Evolutionary conservation across 2,329 filamentous ascomycete species (phyloP).

Genomic region (Davidsoniella virescens): DNA sequence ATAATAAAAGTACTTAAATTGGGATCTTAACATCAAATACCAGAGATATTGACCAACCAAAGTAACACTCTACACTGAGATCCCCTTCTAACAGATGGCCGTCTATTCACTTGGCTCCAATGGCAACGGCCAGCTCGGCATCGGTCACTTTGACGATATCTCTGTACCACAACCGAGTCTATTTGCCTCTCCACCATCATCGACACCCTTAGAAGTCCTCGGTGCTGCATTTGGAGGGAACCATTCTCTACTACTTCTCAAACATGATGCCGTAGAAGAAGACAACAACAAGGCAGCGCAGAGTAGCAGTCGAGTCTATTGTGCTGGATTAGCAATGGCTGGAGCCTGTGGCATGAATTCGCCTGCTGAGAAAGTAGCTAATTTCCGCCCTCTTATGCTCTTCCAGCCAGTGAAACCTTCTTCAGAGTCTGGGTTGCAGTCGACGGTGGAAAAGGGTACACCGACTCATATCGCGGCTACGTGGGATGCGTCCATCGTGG

Average conservation of each 20-base stretch:
- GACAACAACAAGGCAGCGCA: conserved; percentile 35
- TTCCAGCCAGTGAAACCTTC: conserved; percentile 1
- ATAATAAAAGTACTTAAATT: too few species aligned
- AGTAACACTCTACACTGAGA: too few species aligned
- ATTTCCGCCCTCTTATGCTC: conserved; percentile 11
- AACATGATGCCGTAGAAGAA: conserved; percentile 21
- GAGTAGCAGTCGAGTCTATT: conserved; percentile 38
- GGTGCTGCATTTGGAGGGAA: conserved; percentile 56
- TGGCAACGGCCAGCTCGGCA: conserved; percentile 57
- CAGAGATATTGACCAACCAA: too few species aligned
- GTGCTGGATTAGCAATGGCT: conserved; percentile 4
- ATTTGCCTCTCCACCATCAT: conserved; percentile 28
- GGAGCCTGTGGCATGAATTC: conserved; percentile 36
- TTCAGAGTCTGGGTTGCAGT: background rate
- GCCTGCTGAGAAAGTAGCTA: conserved; percentile 10
- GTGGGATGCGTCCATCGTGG: conserved; percentile 59
- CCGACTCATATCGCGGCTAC: conserved; percentile 45
- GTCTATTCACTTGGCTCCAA: conserved; percentile 62
- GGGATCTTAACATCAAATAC: too few species aligned
- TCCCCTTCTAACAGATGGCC: conserved; percentile 14
- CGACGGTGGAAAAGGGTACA: conserved; percentile 11
- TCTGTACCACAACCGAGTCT: conserved; percentile 45
- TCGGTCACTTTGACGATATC: conserved; percentile 55
- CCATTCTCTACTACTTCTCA: conserved; percentile 60
- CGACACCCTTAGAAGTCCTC: conserved; percentile 18